A percentile compares a stretch with the other conserved stretches of the same genome.
Evolutionary conservation across 169 alveolate species (phyloP).

Genomic region (Plasmodium gonderi): DNA sequence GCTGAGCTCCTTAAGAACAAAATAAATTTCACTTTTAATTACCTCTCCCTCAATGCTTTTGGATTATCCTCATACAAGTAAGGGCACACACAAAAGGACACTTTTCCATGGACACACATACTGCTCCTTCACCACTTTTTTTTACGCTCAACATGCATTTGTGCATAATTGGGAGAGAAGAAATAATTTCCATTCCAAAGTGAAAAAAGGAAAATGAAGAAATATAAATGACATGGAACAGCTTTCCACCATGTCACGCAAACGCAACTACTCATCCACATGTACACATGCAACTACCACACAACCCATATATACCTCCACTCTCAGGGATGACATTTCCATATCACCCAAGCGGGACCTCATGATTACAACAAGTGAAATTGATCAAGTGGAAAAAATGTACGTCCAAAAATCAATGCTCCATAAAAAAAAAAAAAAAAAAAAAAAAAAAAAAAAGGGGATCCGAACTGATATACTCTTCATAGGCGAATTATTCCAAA

Average conservation of each 20-base stretch:
- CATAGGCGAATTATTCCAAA: too few species aligned
- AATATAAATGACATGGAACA: too few species aligned
- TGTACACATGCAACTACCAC: too few species aligned
- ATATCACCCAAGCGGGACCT: slow-evolving; percentile 55
- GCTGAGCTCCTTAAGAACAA: slow-evolving; percentile 19
- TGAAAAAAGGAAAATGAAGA: too few species aligned
- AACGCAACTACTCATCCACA: too few species aligned
- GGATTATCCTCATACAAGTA: slow-evolving; percentile 74
- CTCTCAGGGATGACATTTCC: slow-evolving; percentile 71
- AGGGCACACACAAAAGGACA: background rate
- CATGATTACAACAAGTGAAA: slow-evolving; percentile 68
- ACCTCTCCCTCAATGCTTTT: slow-evolving; percentile 69
- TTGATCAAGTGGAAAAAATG: slow-evolving; percentile 73
- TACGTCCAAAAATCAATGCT: slow-evolving; percentile 2
- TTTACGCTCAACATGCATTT: background rate
- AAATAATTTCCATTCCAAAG: too few species aligned
- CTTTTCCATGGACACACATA: background rate
- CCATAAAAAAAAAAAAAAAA: background rate
- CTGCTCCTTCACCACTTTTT: too few species aligned
- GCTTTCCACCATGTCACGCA: too few species aligned
- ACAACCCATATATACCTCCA: background rate
- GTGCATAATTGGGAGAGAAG: background rate
- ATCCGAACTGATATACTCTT: too few species aligned
- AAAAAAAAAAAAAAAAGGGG: too few species aligned
- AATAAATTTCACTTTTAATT: slow-evolving; percentile 53